phyloP scores from a whole-genome alignment of 768 basidiomycete genomes.

The Lyophyllum semitale region DNA sequence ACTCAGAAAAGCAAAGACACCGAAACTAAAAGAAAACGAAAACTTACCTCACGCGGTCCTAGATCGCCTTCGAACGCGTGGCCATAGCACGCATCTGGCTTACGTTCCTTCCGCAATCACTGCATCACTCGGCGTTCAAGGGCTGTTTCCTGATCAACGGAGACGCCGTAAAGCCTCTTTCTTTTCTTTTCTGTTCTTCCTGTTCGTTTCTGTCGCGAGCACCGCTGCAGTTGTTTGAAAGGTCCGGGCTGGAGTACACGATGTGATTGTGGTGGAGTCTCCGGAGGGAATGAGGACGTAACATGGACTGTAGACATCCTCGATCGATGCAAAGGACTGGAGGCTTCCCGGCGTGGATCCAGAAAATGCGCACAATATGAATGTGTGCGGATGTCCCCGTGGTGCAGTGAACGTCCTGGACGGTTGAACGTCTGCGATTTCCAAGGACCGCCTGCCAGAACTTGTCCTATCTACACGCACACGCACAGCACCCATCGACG shows the following conservation, averaged over 20 bases:
- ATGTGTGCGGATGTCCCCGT: background rate
- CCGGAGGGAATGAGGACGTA: too few species aligned
- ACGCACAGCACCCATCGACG: background rate
- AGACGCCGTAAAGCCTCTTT: background rate
- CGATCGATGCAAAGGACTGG: background rate
- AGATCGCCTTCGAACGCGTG: background rate
- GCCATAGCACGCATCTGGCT: background rate
- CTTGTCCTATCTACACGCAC: constrained; percentile 7
- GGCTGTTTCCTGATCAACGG: constrained; percentile 16
- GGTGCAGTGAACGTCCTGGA: background rate
- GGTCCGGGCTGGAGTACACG: too few species aligned
- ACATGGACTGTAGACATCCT: too few species aligned
- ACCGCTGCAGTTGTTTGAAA: too few species aligned
- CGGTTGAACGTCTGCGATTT: background rate
- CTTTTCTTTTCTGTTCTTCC: background rate
- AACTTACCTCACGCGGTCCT: background rate
- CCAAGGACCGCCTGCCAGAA: background rate
- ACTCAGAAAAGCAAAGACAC: background rate
- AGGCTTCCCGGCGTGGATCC: background rate
- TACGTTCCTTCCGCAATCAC: constrained; percentile 10
- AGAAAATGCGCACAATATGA: background rate
- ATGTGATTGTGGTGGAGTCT: too few species aligned
- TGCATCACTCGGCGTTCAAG: constrained; percentile 10
- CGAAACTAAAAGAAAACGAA: background rate
- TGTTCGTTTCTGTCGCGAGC: background rate